Evolutionary conservation across 2,329 filamentous ascomycete genomes (phyloP).

Genomic region (Sclerotinia trifoliorum): DNA sequence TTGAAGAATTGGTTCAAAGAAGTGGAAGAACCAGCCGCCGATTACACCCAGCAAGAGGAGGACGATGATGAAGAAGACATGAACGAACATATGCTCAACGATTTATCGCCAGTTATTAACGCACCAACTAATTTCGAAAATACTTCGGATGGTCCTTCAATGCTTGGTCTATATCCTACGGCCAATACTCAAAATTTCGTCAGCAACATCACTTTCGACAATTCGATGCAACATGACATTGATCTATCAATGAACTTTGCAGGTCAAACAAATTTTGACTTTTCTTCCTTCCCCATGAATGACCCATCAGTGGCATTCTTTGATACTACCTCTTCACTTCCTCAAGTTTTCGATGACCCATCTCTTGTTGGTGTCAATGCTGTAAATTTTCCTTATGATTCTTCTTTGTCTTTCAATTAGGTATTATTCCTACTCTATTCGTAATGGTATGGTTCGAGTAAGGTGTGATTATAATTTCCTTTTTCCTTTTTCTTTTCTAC

Average conservation of each 20-base stretch:
- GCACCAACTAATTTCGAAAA: slow-evolving; percentile 33
- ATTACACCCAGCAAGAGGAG: slow-evolving; percentile 37
- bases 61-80: slow-evolving; percentile 43
- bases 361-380: slow-evolving; percentile 25
- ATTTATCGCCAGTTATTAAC: slow-evolving; percentile 24
- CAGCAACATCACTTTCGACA: slow-evolving; percentile 28
- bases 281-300: slow-evolving; percentile 26
- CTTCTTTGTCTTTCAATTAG: slow-evolving; percentile 21
- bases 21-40: slow-evolving; percentile 44
- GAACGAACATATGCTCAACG: slow-evolving; percentile 36
- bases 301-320: slow-evolving; percentile 30
- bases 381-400: slow-evolving; percentile 30
- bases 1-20: slow-evolving; percentile 61
- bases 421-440: slow-evolving; percentile 11
- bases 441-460: slow-evolving; percentile 28
- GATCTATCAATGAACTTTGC: slow-evolving; percentile 32
- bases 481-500: slow-evolving; percentile 16
- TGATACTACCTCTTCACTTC: slow-evolving; percentile 28
- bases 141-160: slow-evolving; percentile 17
- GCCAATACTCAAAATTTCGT: slow-evolving; percentile 25
- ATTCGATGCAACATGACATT: slow-evolving; percentile 29
- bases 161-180: slow-evolving; percentile 25
- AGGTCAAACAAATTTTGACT: slow-evolving; percentile 32
- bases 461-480: slow-evolving; percentile 22
- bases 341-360: slow-evolving; percentile 31